Evolutionary conservation across 768 basidiomycete genomes (phyloP), one percentile per base, ranked within the genome.

Genomic region (Ramaria sp.): DNA sequence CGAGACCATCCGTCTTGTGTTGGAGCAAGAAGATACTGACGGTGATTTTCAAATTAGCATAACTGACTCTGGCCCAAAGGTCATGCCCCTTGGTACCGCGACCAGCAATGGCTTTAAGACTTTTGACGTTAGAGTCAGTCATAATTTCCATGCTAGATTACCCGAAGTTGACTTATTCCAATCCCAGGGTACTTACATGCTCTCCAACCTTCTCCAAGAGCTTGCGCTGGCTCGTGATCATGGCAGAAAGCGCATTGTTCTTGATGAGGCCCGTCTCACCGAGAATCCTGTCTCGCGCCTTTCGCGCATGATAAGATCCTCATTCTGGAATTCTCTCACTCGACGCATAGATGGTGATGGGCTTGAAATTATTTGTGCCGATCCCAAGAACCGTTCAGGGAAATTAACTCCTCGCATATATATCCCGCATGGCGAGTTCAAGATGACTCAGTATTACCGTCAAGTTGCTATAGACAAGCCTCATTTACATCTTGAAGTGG

Each of bases 141-240:
- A 47, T 47, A 22, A 55, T 48, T 47, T 30, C 37, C 24, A 25
- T 50, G 30, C 18, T 20, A 15, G 57, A 16, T 34, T 20, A 53
- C 42, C 16, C 12, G 16, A 34, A 39, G 27, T 45, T 30, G 30
- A 45, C 36, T 59, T 59, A 18, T 52, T 62, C 15, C 64, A 94
- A 18, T 52, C 62, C 15, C 64, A 94, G 86, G 95, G 96, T 39
- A 97, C 88, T n/a, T 99, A 98, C 70, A 98, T 97, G 95, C 75
- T 99, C 44, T 97, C 95, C 12, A 98, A 97, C 69, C 79, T 99
- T 24, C 77, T 99, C n/a, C 95, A 99, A 73, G 95, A 99, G 66
- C 84, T 99, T 45, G 95, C 95, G 2, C 81, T 98, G 20, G 95
- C 96, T 5, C 82, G 91, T 8, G 95, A 98, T 65, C 93, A 95